Evolutionary conservation across 306 rosid genomes (phyloP).

Genomic region (Fragaria ananassa): DNA sequence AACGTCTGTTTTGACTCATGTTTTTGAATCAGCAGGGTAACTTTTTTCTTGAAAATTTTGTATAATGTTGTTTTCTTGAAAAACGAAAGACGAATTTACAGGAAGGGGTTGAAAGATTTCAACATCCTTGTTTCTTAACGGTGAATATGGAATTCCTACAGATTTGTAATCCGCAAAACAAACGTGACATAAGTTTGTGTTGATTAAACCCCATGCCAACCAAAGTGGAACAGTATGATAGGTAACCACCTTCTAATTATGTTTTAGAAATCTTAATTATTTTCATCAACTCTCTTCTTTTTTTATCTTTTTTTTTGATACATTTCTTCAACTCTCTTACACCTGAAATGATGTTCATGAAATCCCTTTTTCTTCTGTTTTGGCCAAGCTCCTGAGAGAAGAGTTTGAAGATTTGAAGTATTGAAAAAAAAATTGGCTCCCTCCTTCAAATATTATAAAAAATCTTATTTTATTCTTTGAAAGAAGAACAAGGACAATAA

Average conservation of each 20-base stretch:
- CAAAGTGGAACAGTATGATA: neutral
- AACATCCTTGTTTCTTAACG: neutral
- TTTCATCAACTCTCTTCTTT: neutral
- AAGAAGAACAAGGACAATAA: constrained; percentile 9
- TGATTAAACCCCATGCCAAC: neutral
- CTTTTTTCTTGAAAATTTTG: too few relatives aligned
- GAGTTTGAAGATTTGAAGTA: neutral
- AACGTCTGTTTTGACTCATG: neutral
- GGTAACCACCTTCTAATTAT: neutral
- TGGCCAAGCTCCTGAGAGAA: neutral
- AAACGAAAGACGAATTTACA: too few relatives aligned
- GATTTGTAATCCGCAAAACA: neutral
- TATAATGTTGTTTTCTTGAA: too few relatives aligned
- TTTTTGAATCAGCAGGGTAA: neutral
- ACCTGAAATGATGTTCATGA: neutral
- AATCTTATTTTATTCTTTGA: neutral
- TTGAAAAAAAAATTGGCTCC: neutral
- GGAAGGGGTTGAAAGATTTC: too few relatives aligned
- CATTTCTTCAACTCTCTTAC: neutral
- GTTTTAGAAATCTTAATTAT: neutral
- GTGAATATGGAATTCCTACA: neutral
- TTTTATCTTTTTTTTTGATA: too few relatives aligned
- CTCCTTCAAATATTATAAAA: neutral
- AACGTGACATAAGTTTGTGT: neutral
- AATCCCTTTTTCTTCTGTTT: neutral